These are phyloP conservation scores for Carallia brachiata DNA, from an alignment of 345 rosid genomes.

Conservation along the genomic window DNA sequence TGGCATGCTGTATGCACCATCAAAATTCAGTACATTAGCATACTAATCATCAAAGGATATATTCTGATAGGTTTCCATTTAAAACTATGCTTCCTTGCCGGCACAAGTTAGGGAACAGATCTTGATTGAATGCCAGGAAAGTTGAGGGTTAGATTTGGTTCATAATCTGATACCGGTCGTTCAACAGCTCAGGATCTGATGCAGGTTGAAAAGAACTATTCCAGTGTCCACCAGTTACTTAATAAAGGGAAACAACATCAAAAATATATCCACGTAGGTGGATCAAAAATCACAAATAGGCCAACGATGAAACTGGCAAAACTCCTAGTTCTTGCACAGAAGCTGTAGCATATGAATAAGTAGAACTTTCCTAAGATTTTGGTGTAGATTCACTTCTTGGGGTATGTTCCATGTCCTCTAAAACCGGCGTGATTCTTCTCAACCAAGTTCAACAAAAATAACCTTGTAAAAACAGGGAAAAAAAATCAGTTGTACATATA, in stretches of 20 bases:
- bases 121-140: not conserved
- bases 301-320: constrained; percentile 13
- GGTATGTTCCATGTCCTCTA: constrained; percentile 31
- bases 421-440: constrained; percentile 23
- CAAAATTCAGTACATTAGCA: not conserved
- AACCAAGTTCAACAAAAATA: constrained; percentile 27
- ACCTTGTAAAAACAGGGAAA: constrained; percentile 17
- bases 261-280: not conserved
- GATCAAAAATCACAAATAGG: not conserved
- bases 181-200: constrained; percentile 3
- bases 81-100: not conserved
- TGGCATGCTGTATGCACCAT: constrained; percentile 13
- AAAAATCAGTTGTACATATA: constrained; percentile 7
- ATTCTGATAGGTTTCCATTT: not conserved
- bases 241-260: constrained; percentile 7
- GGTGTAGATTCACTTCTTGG: constrained; percentile 5
- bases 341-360: not conserved
- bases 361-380: constrained; percentile 17
- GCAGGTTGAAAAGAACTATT: constrained; percentile 11
- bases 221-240: constrained; percentile 17
- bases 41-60: not conserved
- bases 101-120: not conserved
- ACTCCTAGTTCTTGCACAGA: constrained; percentile 11
- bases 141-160: not conserved
- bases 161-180: constrained; percentile 3